Percentiles rank a stretch among this genome's conserved stretches.
These are phyloP conservation scores for Aspergillus persii DNA, from an alignment of 2,329 filamentous ascomycete species.

Conservation along the genomic window DNA sequence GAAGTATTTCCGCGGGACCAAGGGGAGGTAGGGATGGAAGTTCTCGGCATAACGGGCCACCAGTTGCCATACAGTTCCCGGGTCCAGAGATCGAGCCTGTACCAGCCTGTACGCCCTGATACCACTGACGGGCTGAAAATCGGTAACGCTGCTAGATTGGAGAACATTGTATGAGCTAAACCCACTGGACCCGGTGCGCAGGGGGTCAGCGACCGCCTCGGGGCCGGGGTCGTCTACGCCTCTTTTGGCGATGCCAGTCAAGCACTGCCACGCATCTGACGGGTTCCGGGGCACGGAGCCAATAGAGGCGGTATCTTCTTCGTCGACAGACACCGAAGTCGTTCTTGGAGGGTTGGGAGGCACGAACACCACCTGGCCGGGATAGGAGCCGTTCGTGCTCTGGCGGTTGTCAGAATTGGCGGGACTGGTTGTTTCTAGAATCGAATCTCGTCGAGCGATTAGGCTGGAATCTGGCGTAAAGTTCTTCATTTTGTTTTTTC, in stretches of 20 bases:
- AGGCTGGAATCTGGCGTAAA: conserved; percentile 27
- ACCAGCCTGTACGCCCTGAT: conserved; percentile 45
- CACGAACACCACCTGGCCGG: conserved; percentile 34
- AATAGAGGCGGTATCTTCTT: conserved; percentile 43
- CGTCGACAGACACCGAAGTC: conserved; percentile 29
- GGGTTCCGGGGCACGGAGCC: conserved; percentile 46
- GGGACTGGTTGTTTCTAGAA: conserved; percentile 25
- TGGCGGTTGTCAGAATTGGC: conserved; percentile 26
- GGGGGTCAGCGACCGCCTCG: conserved; percentile 22
- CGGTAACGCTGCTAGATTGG: conserved; percentile 25
- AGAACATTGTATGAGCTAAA: conserved; percentile 26
- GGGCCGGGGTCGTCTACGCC: conserved; percentile 25
- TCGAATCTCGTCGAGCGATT: conserved; percentile 26
- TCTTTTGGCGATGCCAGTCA: conserved; percentile 46
- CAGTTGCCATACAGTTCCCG: conserved; percentile 52
- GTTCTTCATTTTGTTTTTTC: conserved; percentile 49
- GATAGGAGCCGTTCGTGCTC: conserved; percentile 28
- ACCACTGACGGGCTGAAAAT: conserved; percentile 30
- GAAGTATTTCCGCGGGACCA: conserved; percentile 62
- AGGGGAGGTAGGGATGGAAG: conserved; percentile 69
- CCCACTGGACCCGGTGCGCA: conserved; percentile 20
- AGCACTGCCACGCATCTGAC: conserved; percentile 49
- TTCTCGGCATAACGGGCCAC: conserved; percentile 61
- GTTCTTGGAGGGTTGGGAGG: conserved; percentile 31
- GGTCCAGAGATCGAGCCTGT: conserved; percentile 46